A percentile compares a stretch with the other conserved stretches of the same genome.
Conservation (phyloP, 176 grass and related monocot genomes). For the Typha latifolia region DNA sequence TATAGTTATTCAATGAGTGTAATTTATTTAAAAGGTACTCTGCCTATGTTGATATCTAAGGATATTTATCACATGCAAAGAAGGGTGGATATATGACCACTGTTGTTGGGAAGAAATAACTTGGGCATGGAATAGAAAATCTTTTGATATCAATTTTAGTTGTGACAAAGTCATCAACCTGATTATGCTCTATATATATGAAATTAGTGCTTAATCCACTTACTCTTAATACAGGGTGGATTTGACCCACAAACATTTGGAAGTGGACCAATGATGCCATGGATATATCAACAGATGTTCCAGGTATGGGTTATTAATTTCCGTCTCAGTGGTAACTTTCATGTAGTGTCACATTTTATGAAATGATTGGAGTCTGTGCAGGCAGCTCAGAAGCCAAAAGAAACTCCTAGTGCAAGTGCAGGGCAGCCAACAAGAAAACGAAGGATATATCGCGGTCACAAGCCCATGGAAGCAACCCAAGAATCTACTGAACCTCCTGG, state of each 20-base stretch:
- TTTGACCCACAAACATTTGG: slow-evolving; percentile 91
- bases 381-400: slow-evolving; percentile 62
- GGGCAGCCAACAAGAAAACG: slow-evolving; percentile 53
- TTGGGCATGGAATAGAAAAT: too few relatives aligned
- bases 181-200: neutral
- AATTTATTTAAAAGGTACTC: too few relatives aligned
- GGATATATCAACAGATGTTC: slow-evolving; percentile 79
- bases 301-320: slow-evolving; percentile 40
- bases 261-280: slow-evolving; percentile 80
- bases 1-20: neutral
- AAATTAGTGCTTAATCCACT: slow-evolving; percentile 1
- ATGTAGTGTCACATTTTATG: slow-evolving; percentile 1
- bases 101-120: neutral
- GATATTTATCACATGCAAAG: too few relatives aligned
- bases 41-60: too few relatives aligned
- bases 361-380: slow-evolving; percentile 25
- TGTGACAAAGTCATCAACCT: neutral
- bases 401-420: slow-evolving; percentile 27
- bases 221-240: slow-evolving; percentile 52
- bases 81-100: too few relatives aligned
- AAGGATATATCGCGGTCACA: slow-evolving; percentile 49
- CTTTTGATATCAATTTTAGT: neutral
- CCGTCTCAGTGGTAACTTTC: slow-evolving; percentile 1
- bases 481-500: slow-evolving; percentile 40
- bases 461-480: slow-evolving; percentile 42